Base-by-base conservation (phyloP, 176 grass and related monocot genomes). In the Cymbopogon citratus region DNA sequence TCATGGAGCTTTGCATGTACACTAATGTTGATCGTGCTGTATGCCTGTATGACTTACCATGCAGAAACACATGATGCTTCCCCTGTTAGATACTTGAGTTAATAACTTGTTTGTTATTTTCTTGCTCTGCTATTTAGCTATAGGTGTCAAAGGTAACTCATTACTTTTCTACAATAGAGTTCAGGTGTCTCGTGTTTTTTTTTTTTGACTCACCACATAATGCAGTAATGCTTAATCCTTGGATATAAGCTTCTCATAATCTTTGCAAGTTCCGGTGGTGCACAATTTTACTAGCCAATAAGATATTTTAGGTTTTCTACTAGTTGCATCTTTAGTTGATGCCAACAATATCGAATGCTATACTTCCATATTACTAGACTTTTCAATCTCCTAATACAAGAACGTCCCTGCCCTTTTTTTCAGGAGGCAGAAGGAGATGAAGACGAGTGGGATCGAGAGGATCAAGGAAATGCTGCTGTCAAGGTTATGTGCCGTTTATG, bases 401-500 rank as follows among this genome's bases (percentile, higher is more conserved):
- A 81, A 86, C 12, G 39, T 51, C 41, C 1, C 78, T 49, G 36
- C 41, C n/a, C n/a, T 16, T 74, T 81, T 69, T 78, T 18, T 56
- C 81, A 91, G 89, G 86, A 91, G 40, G 86, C 56, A 39, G 77
- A 63, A 85, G 84, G 85, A 81, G 85, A 91, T 57, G 87, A 78
- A 83, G 82, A 77, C 18, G 83, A 83, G 11, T 81, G 68, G 80
- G 82, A 51, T 16, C 52, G 2, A 63, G 89, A 91, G 79, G 84
- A 91, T 87, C 78, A 89, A 80, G 87, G 84, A 25, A 83, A 83
- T 89, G 87, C 90, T 66, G 48, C 86, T 51, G 85, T 95, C 48
- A 99, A 99, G 84, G 86, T 95, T 86, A 95, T 91, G 48, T 99
- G 96, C 71, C 89, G 96, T 59, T 78, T 99, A 77, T 99, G 96